Conservation (phyloP, 1,284 basidiomycete genomes). For the Microbotryomycetes sp. region DNA sequence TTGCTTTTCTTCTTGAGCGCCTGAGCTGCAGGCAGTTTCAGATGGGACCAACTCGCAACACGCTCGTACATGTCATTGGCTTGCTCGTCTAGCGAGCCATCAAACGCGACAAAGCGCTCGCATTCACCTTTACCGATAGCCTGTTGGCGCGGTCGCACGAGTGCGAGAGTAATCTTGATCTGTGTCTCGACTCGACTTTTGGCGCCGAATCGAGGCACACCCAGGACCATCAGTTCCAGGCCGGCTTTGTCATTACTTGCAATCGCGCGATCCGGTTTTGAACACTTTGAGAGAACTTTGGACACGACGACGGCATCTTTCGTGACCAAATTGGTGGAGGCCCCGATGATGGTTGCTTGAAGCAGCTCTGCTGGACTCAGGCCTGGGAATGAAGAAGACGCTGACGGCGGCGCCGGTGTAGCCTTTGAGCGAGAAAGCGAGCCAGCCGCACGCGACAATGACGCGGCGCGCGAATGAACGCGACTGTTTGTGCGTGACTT, state of each 20-base stretch:
- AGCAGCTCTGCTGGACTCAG: not conserved
- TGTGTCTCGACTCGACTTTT: constrained; percentile 93
- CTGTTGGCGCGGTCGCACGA: constrained; percentile 46
- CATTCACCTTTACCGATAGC: not conserved
- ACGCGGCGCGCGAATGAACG: not conserved
- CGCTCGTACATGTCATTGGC: constrained; percentile 24
- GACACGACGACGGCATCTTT: constrained; percentile 28
- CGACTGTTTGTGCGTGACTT: not conserved
- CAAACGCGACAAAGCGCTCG: constrained; percentile 8
- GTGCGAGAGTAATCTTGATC: constrained; percentile 69
- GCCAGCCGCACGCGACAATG: not conserved
- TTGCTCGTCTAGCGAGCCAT: constrained; percentile 19
- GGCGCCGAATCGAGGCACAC: constrained; percentile 73
- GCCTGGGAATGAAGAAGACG: not conserved
- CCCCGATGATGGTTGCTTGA: not conserved
- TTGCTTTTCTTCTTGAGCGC: constrained; percentile 77
- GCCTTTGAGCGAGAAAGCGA: not conserved
- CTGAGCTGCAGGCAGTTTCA: constrained; percentile 67
- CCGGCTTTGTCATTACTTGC: not conserved
- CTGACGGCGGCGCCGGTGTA: not conserved
- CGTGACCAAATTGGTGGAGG: constrained; percentile 26
- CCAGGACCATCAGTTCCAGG: constrained; percentile 57
- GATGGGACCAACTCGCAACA: constrained; percentile 75
- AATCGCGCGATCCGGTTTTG: not conserved
- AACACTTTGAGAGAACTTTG: constrained; percentile 11